These are phyloP conservation scores for Boletus semigastroideus DNA, from an alignment of 1,284 basidiomycete genomes.

Conservation along the genomic window DNA sequence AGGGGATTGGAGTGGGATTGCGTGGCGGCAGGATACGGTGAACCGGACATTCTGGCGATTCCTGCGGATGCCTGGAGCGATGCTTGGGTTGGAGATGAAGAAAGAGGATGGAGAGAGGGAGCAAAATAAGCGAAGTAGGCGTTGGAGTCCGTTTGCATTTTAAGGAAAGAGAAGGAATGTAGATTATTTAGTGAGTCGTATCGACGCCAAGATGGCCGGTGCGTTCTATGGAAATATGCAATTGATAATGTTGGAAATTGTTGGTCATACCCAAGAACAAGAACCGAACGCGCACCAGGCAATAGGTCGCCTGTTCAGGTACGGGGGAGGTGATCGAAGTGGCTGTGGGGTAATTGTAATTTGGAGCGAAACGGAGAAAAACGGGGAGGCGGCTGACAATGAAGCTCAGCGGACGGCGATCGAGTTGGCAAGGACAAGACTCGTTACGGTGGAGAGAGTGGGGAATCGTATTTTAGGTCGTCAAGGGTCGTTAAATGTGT, in stretches of 20 bases:
- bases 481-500: conserved; percentile 32
- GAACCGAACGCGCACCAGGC: conserved; percentile 33
- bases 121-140: conserved; percentile 23
- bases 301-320: conserved; percentile 30
- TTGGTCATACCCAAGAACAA: conserved; percentile 34
- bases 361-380: conserved; percentile 16
- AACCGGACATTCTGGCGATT: conserved; percentile 26
- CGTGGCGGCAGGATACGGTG: conserved; percentile 21
- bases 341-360: conserved; percentile 35
- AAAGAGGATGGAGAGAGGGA: conserved; percentile 15
- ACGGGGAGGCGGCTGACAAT: conserved; percentile 20
- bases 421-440: conserved; percentile 2
- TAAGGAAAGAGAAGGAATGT: conserved; percentile 22
- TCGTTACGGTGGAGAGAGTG: not conserved
- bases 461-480: conserved; percentile 22
- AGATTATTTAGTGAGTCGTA: conserved; percentile 23
- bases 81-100: conserved; percentile 9
- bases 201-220: conserved; percentile 29
- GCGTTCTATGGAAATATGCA: conserved; percentile 37
- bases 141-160: conserved; percentile 30
- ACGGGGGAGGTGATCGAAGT: conserved; percentile 33
- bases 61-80: conserved; percentile 8
- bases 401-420: conserved; percentile 3
- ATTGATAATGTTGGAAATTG: conserved; percentile 36
- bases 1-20: conserved; percentile 21